Evolutionary conservation across 495 filamentous ascomycete species (phyloP), one percentile per base, ranked within the genome.

Genomic region (Hypoxylon lenormandii): DNA sequence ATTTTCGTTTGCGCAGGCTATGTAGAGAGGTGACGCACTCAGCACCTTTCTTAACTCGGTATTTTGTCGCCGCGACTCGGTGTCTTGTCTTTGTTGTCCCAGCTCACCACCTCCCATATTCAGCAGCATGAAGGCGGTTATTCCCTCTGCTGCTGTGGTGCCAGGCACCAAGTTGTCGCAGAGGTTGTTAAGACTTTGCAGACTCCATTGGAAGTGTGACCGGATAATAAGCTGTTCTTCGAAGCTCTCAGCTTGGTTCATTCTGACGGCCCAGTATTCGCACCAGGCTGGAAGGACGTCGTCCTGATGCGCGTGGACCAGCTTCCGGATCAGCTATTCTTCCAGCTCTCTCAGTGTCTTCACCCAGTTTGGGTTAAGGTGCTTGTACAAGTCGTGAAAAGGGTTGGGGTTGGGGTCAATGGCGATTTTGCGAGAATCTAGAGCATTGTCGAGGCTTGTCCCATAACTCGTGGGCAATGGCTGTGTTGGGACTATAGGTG

Each of bases 401-500:
- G n/a, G n/a, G n/a, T n/a, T n/a, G n/a, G n/a, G n/a, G n/a, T n/a
- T n/a, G n/a, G n/a, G n/a, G n/a, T n/a, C n/a, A n/a, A n/a, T n/a
- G n/a, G n/a, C n/a, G n/a, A n/a, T n/a, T n/a, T n/a, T n/a, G n/a
- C n/a, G n/a, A n/a, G n/a, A n/a, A n/a, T n/a, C n/a, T n/a, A n/a
- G n/a, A n/a, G n/a, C n/a, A n/a, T n/a, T n/a, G n/a, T n/a, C n/a
- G n/a, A 65, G 74, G 72, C 76, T 71, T 23, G 76, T 61, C 60
- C 70, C 76, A 63, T 80, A 80, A 40, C 59, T 73, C 36, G 77
- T 74, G 40, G 72, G 75, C 61, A 81, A 57, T 18, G 79, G 74
- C 72, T 83, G 81, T 10, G 78, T 80, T 16, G 79, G 79, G 48
- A 82, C 62, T 68, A 83, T 76, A 48, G 79, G 77, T 43, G 78